Base-by-base conservation (phyloP, 1,284 basidiomycete species). In the Lentinula novae-zelandiae region DNA sequence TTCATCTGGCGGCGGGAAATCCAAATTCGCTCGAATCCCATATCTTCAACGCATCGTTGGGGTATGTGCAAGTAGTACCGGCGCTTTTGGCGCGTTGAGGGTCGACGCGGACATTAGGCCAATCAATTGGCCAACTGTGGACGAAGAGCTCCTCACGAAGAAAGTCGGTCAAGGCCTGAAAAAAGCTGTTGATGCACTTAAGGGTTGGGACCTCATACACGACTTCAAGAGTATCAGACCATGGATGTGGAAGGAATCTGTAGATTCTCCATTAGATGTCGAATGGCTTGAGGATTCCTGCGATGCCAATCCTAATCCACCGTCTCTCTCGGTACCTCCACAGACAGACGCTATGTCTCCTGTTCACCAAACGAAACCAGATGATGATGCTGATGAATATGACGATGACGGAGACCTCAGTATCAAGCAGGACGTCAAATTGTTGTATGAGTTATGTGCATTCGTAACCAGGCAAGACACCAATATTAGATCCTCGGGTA, bases 41-140 rank as follows among this genome's bases (percentile, higher is more conserved):
- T 88, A 87, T 66, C 76, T 98, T 1, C 95, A 98, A 69, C 88
- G 96, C 12, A 86, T 92, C 20, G 85, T 91, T 55, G 82, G 84
- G 46, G 97, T 99, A 3, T 89, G 87, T 53, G 89, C 92, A 2
- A 98, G 95, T 69, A 90, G 87, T 62, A 90, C 92, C 0, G 96
- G 96, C 3, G 92, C 93, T 0, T 96, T 94, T 72, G 95, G 89
- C 2, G 96, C 93, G 0, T 77, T 99, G 52, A 83, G 90, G 27
- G 81, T 89, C 3, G 94, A 97, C 64, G 89, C 86, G 52, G 74
- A 75, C 33, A 84, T 90, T 0, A 76, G 76, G 1, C 75, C 81
- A 13, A 86, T 98, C 53, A 4, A 17, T 20, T 54, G 52, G 49
- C 57, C 60, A 9, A 52, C 49, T 8, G 17, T 49, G 1, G 44